Percentiles rank a stretch among this genome's conserved stretches.
Evolutionary conservation across 495 filamentous ascomycete genomes (phyloP).

Genomic region (Talaromyces trachyspermus): DNA sequence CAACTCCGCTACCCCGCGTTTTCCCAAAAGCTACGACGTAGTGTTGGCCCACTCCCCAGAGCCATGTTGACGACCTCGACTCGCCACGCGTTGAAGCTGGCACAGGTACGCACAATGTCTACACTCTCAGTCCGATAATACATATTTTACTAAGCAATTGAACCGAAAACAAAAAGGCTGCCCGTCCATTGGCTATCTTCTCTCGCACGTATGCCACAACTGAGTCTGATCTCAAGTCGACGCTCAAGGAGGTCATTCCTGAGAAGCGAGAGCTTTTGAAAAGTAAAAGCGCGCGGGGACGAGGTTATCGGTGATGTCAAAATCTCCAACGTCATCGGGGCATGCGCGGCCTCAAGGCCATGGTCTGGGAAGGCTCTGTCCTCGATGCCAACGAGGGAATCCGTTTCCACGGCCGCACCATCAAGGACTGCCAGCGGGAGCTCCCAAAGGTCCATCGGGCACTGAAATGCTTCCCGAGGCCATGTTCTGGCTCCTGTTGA

Average conservation of each 20-base stretch:
- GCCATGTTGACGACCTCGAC: conserved; percentile 9
- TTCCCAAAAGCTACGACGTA: not conserved
- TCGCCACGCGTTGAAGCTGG: conserved; percentile 32
- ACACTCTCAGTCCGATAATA: no score
- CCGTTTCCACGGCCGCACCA: conserved; percentile 93
- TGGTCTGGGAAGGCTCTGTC: conserved; percentile 98
- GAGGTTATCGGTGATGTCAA: conserved; percentile 86
- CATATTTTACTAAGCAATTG: no score
- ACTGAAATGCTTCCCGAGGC: conserved; percentile 99
- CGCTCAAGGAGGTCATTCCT: conserved; percentile 75
- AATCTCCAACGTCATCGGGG: conserved; percentile 92
- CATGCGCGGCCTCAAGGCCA: conserved; percentile 95
- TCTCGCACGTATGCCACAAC: conserved; percentile 47
- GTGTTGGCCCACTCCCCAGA: not conserved
- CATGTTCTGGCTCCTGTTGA: conserved; percentile 99
- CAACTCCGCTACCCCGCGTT: conserved; percentile 1
- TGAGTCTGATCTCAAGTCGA: conserved; percentile 82
- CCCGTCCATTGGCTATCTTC: conserved; percentile 20
- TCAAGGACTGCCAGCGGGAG: conserved; percentile 93
- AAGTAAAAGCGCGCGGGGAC: conserved; percentile 77
- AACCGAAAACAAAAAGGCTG: conserved; percentile 9
- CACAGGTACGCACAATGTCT: conserved; percentile 32
- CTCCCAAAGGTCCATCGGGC: conserved; percentile 89
- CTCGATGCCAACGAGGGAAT: conserved; percentile 96
- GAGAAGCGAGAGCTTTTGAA: conserved; percentile 82